These are phyloP conservation scores for Pisolithus sp. DNA, from an alignment of 768 basidiomycete species.

Conservation along the genomic window DNA sequence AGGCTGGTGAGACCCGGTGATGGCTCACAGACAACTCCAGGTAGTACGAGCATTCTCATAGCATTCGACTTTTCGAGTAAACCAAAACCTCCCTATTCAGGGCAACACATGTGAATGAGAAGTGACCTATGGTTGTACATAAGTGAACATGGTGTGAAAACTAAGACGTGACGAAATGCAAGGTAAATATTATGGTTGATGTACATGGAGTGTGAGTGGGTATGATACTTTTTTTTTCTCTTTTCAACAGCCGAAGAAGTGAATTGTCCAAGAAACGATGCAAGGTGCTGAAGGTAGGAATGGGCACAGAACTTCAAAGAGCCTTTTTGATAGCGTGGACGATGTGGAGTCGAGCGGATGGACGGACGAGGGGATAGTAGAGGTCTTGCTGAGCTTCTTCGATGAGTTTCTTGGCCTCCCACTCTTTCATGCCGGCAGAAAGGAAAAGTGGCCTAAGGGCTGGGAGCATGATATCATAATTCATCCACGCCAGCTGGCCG, in stretches of 20 bases:
- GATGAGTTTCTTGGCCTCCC: constrained; percentile 50
- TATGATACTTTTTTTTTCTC: constrained; percentile 23
- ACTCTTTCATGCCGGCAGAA: constrained; percentile 44
- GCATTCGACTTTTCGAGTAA: no score
- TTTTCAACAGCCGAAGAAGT: constrained; percentile 7
- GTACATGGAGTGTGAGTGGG: constrained; percentile 4
- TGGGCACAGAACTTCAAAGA: constrained; percentile 1
- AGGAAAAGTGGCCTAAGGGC: constrained; percentile 57
- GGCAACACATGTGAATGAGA: neutral
- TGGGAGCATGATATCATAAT: constrained; percentile 58
- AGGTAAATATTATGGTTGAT: constrained; percentile 48
- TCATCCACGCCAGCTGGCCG: constrained; percentile 71
- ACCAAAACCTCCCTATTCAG: no score
- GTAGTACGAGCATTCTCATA: no score
- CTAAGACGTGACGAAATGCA: neutral
- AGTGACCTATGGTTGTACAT: neutral
- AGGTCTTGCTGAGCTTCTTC: constrained; percentile 60
- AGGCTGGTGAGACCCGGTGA: no score
- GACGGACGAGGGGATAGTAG: constrained; percentile 49
- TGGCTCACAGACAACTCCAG: no score
- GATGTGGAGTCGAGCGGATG: constrained; percentile 51
- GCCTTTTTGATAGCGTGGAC: constrained; percentile 43
- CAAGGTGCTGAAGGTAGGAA: neutral
- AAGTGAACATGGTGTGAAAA: constrained; percentile 5
- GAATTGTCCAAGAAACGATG: constrained; percentile 13